These are phyloP conservation scores for Canavalia ensiformis DNA, from an alignment of 306 rosid species.

Conservation along the genomic window DNA sequence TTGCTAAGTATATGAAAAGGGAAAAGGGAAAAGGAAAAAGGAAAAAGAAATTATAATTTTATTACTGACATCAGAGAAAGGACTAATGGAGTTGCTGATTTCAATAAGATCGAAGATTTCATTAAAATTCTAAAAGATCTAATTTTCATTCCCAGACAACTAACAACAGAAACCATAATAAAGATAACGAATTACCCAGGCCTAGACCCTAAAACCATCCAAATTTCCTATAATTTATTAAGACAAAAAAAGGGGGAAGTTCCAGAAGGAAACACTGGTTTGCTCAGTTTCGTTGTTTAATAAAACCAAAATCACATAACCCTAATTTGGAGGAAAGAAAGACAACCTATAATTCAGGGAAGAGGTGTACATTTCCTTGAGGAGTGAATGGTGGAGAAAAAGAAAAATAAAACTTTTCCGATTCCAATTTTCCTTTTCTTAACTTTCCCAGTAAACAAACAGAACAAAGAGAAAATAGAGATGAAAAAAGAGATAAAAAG, in stretches of 20 bases:
- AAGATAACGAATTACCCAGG: neutral
- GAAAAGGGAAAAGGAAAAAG: neutral
- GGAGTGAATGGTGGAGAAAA: neutral
- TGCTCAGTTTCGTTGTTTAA: neutral
- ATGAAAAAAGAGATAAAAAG: slow-evolving; percentile 15
- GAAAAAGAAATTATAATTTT: neutral
- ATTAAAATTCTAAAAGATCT: slow-evolving; percentile 15
- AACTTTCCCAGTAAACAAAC: slow-evolving; percentile 50
- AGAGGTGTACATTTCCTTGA: neutral
- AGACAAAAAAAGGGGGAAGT: neutral
- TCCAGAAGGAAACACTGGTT: neutral
- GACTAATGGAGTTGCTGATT: neutral
- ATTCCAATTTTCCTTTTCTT: slow-evolving; percentile 15
- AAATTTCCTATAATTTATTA: neutral
- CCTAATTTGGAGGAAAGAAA: neutral
- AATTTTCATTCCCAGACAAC: neutral
- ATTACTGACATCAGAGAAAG: slow-evolving; percentile 28
- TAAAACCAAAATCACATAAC: slow-evolving; percentile 27
- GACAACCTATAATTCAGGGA: slow-evolving; percentile 21
- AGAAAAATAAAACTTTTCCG: neutral
- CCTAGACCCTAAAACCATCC: slow-evolving; percentile 17
- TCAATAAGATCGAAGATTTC: slow-evolving; percentile 35
- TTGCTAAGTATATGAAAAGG: neutral
- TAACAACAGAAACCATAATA: slow-evolving; percentile 18
- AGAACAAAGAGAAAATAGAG: slow-evolving; percentile 2